Conservation (phyloP, 352 stramenopile species). For the Phytophthora hibernalis region DNA sequence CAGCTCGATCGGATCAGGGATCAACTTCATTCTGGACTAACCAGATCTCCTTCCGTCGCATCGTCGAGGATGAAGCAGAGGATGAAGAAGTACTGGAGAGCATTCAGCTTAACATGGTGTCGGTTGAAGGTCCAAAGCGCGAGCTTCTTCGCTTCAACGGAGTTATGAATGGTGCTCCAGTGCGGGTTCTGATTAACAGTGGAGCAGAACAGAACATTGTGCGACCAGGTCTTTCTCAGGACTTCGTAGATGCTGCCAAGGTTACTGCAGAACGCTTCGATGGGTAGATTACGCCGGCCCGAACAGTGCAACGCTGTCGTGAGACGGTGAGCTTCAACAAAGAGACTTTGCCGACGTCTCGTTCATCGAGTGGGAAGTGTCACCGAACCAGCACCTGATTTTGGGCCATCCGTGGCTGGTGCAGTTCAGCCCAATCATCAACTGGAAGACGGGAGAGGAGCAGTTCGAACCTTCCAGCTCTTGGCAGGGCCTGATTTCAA, state of each 20-base stretch:
- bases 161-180: no score
- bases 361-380: constrained; percentile 8
- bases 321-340: not conserved
- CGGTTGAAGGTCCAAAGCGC: no score
- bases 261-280: constrained; percentile 2
- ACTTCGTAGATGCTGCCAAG: not conserved
- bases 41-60: no score
- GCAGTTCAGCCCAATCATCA: constrained; percentile 1
- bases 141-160: no score
- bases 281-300: not conserved
- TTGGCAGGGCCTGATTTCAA: no score
- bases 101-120: no score
- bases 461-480: not conserved
- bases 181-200: no score
- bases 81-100: no score
- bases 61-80: no score
- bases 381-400: not conserved
- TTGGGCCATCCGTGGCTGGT: not conserved
- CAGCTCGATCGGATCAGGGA: no score
- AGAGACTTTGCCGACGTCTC: not conserved
- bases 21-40: no score
- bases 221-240: not conserved
- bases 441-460: constrained; percentile 1
- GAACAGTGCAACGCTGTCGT: not conserved
- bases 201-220: not conserved